Base-by-base conservation (phyloP, 2,329 filamentous ascomycete species). In the Xylariales sp. region DNA sequence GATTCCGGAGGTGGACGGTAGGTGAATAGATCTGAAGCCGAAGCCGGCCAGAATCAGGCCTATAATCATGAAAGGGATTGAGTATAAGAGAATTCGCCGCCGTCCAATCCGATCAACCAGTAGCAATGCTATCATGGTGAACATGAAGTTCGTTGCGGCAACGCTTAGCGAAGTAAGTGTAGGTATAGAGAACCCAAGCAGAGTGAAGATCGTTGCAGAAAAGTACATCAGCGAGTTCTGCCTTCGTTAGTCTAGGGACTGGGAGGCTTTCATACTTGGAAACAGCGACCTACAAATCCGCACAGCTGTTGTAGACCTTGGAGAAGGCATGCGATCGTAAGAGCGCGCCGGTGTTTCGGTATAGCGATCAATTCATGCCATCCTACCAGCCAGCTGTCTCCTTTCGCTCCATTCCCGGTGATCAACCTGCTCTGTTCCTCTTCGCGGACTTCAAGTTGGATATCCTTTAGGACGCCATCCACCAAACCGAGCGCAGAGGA, bases 191-290 rank as follows among this genome's bases (percentile, higher is more conserved):
- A 95, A 95, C 1, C 84, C 84, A 1, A 95, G 74, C 22, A 88
- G 73, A 3, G 78, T 75, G 57, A 91, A 91, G 21, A 91, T 88
- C 6, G 86, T 89, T 4, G 85, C 86, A 1, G 86, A 88, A 58
- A 88, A 95, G 63, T 95, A 95, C 88, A 95, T 95, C 21, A 95
- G 71, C 9, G 86, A 89, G 65, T 95, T 95, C 77, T 82, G 50
- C 6, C 5, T 9, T 32, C 3, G 31, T 51, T 49, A 40, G 38
- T 33, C 6, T n/a, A n/a, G n/a, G n/a, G n/a, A n/a, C n/a, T n/a
- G n/a, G n/a, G n/a, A n/a, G n/a, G n/a, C n/a, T n/a, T n/a, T n/a
- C n/a, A n/a, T n/a, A n/a, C n/a, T n/a, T n/a, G n/a, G n/a, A n/a
- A n/a, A n/a, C n/a, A n/a, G n/a, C 9, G 9, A 40, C 38, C 25